phyloP scores from a whole-genome alignment of 352 stramenopile genomes.

The Globisporangium cylindrosporum region DNA sequence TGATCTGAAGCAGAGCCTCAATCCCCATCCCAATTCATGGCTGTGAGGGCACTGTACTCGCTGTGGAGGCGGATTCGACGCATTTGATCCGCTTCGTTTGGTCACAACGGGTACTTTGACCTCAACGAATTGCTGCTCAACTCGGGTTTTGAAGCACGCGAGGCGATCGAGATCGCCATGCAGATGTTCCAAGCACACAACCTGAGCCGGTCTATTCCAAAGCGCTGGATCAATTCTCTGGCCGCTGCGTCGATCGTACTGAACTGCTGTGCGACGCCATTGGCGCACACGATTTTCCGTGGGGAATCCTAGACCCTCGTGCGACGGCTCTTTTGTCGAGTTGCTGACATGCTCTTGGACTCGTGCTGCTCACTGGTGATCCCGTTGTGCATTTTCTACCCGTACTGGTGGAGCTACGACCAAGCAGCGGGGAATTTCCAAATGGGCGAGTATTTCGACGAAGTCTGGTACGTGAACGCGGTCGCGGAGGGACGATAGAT shows the following conservation, averaged over 20 bases:
- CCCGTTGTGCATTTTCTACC: slow-evolving; percentile 18
- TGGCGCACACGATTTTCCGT: slow-evolving; percentile 11
- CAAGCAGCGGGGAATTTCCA: not conserved
- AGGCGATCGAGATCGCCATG: slow-evolving; percentile 19
- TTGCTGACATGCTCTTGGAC: slow-evolving; percentile 19
- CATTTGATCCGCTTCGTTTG: slow-evolving; percentile 15
- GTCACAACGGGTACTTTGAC: slow-evolving; percentile 16
- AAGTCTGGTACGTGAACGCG: not conserved
- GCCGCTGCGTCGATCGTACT: slow-evolving; percentile 17
- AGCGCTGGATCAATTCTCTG: slow-evolving; percentile 23
- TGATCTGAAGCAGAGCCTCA: not conserved
- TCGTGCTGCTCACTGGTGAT: slow-evolving; percentile 25
- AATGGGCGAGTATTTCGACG: not conserved
- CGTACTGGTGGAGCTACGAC: slow-evolving; percentile 19
- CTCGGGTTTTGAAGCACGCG: slow-evolving; percentile 10
- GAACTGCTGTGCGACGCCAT: slow-evolving; percentile 17
- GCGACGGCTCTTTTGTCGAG: slow-evolving; percentile 13
- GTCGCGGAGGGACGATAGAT: not conserved
- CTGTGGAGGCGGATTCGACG: not conserved
- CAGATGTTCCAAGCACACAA: slow-evolving; percentile 26
- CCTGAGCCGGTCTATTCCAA: slow-evolving; percentile 16
- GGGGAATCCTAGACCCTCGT: not conserved
- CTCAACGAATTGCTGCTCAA: slow-evolving; percentile 15
- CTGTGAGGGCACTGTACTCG: not conserved
- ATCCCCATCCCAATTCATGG: not conserved